phyloP scores from a whole-genome alignment of 2,329 filamentous ascomycete genomes.

The Sarocladium oryzae region DNA sequence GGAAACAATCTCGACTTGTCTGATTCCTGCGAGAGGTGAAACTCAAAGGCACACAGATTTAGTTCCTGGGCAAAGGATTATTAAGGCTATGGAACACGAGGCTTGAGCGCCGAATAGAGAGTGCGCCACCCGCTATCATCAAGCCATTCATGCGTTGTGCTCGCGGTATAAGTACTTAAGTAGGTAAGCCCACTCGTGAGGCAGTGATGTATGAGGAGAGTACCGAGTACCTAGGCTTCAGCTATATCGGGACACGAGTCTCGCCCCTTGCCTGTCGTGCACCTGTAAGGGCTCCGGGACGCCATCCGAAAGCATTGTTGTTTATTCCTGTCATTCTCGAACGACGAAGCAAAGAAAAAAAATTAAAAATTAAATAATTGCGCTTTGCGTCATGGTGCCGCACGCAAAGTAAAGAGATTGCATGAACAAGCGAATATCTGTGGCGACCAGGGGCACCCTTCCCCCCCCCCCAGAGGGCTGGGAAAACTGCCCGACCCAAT shows the following conservation, averaged over 20 bases:
- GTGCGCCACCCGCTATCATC: not conserved
- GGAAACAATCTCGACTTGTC: not conserved
- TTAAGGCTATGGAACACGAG: too few relatives aligned
- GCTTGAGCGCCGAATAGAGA: not conserved
- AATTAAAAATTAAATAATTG: too few relatives aligned
- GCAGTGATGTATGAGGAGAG: too few relatives aligned
- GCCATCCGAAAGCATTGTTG: too few relatives aligned
- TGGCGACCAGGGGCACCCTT: constrained; percentile 5
- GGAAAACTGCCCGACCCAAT: not conserved
- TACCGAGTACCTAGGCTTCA: too few relatives aligned
- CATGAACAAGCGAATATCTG: constrained; percentile 1
- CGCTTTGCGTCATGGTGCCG: not conserved
- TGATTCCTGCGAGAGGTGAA: not conserved
- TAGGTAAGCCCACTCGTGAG: too few relatives aligned
- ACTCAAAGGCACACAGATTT: too few relatives aligned
- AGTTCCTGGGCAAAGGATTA: too few relatives aligned
- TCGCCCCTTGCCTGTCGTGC: not conserved
- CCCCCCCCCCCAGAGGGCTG: not conserved
- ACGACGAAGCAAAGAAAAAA: not conserved
- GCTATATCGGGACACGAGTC: not conserved
- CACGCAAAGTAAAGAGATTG: constrained; percentile 3
- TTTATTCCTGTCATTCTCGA: not conserved
- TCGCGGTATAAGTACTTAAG: too few relatives aligned
- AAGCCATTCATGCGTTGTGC: not conserved
- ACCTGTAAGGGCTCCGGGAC: not conserved